phyloP scores from a whole-genome alignment of 148 eudicot genomes.

The Heliosperma pusillum region DNA sequence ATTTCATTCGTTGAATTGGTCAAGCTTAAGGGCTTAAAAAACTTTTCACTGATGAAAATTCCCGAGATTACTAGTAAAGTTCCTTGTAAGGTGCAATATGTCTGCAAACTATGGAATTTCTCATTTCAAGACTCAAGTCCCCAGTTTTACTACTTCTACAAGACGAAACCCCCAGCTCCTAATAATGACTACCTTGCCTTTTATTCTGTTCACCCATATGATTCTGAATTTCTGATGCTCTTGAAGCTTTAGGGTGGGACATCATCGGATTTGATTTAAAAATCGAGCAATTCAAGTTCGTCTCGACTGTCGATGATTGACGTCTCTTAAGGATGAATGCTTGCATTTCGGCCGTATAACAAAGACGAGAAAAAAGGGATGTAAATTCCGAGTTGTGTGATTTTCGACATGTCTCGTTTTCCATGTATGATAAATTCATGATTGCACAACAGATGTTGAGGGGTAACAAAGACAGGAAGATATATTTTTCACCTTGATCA shows the following conservation, averaged over 20 bases:
- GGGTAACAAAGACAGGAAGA: no score
- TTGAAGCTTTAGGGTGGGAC: background rate
- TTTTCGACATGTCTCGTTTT: background rate
- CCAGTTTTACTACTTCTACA: no score
- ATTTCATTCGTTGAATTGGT: no score
- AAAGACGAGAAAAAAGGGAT: background rate
- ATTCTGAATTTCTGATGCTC: no score
- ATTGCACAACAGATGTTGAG: background rate
- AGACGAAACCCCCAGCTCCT: no score
- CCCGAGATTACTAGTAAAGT: conserved; percentile 7
- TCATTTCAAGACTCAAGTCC: no score
- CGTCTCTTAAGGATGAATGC: background rate
- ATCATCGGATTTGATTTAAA: background rate
- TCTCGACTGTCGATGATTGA: background rate
- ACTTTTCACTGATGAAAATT: background rate
- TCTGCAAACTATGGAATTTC: conserved; percentile 11
- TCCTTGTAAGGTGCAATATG: background rate
- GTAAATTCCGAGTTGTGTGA: background rate
- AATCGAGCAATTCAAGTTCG: background rate
- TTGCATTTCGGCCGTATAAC: background rate
- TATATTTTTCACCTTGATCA: background rate
- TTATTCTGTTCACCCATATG: no score
- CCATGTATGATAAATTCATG: background rate
- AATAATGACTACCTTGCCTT: no score
- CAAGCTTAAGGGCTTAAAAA: no score